phyloP scores from a whole-genome alignment of 2,329 filamentous ascomycete species.

The Fusarium tricinctum region DNA sequence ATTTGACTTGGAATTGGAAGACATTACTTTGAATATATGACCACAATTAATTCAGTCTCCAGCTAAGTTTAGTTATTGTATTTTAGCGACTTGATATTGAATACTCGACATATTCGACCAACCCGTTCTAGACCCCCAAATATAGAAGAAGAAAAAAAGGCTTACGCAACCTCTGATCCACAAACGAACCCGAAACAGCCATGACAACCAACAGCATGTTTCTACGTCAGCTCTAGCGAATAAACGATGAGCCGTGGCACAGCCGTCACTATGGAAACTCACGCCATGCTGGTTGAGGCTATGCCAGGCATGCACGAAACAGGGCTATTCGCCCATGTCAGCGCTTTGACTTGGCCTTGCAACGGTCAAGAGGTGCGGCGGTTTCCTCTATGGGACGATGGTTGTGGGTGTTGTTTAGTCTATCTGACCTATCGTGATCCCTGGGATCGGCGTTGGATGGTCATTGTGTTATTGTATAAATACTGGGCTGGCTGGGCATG shows the following conservation, averaged over 20 bases:
- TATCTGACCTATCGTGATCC: neutral
- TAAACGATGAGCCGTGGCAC: constrained; percentile 9
- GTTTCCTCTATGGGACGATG: constrained; percentile 28
- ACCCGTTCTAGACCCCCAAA: constrained; percentile 8
- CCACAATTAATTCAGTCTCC: neutral
- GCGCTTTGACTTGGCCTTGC: neutral
- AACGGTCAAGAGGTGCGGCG: constrained; percentile 14
- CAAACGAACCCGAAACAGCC: constrained; percentile 26
- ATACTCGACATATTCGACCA: neutral
- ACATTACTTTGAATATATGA: neutral
- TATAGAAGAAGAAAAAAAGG: constrained; percentile 8
- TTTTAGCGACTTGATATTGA: neutral
- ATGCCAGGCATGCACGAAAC: constrained; percentile 34
- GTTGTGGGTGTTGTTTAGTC: neutral
- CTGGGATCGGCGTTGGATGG: neutral
- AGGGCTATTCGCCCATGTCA: constrained; percentile 1
- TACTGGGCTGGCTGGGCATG: constrained; percentile 12
- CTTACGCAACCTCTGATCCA: constrained; percentile 42
- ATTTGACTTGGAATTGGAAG: neutral
- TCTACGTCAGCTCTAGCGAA: constrained; percentile 14
- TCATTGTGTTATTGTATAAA: constrained; percentile 21
- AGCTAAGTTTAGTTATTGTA: neutral
- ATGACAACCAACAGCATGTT: constrained; percentile 6
- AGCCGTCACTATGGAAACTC: constrained; percentile 26
- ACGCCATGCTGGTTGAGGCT: constrained; percentile 27